Base-by-base conservation (phyloP, 2,329 filamentous ascomycete species). In the Cyphellophora europaea region DNA sequence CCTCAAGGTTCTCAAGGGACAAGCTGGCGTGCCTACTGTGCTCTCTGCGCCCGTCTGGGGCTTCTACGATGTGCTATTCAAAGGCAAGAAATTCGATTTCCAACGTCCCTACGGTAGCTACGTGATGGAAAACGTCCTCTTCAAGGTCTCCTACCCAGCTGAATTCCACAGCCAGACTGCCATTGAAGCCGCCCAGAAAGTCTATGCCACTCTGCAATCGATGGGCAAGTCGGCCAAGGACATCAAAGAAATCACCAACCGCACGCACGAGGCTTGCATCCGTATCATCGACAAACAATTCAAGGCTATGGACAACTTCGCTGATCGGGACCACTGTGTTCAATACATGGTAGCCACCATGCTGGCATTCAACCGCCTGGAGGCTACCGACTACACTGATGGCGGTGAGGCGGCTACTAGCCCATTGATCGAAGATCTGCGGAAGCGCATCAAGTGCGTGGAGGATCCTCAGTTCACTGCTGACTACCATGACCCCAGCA, bases 281-380 rank as follows among this genome's bases (percentile, higher is more conserved):
- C 87, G 91, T 54, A 98, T 98, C 66, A 98, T 98, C 55, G 91
- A 98, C 76, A 98, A 98, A 75, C 91, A 98, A 68, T 93, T 94
- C 75, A 96, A 95, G 76, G 80, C 88, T 52, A 93, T 98, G 85
- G 88, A 95, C 72, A 98, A 98, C 78, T 98, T 96, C 57, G 91
- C 91, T 56, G 91, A 98, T 67, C 87, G 91, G 56, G 91, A 98
- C 66, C 91, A 98, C 75, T 98, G 91, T 68, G 89, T 98, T 50
- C 91, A 96, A 62, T 98, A 98, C 77, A 98, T 98, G 91, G 84
- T 86, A 57, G 34, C 88, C 46, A 87, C 86, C 54, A 96, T 96
- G 87, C 81, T 98, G 49, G 81, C 82, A 49, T 96, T 89, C 63
- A 86, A 91, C 61, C 87, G 91, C 48, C 82, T 98, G 44, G 83